Evolutionary conservation across 139 green algal genomes (phyloP), one percentile per base, ranked within the genome.

Genomic region (Chlamydomonas schloesseri): DNA sequence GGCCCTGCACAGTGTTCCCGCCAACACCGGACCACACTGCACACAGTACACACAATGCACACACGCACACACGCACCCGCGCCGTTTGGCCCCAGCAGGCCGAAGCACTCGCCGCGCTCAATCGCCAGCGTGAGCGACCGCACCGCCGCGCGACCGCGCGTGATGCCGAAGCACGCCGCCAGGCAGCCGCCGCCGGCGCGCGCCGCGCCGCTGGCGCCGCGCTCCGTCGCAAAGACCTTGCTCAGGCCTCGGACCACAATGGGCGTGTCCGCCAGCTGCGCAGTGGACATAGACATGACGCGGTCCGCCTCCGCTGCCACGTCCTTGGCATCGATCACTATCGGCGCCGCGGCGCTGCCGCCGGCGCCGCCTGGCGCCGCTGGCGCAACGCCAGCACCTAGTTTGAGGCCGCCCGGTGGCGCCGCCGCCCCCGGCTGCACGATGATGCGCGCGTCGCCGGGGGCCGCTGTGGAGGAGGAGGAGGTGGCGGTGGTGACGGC

Each of bases 81-180:
- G 68, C 96, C 96, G 78, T 99, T 99, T 42, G 96, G 97, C 13
- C 97, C 97, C 67, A 99, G 91, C 86, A 99, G 93, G 14, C 90
- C 90, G 64, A 94, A 95, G 74, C 91, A 92, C 71, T 93, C 90
- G 21, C 91, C 91, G 0, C 73, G 82, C 65, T 87, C 81, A 46
- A 93, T 87, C 42, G 65, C 88, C 65, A 92, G 82, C 21, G 83
- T 91, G 31, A 97, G 74, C 28, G 75, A 82, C n/a, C 83, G 83
- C 47, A 97, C 94, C 58, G 94, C 94, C 31, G 94, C 70, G 86
- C 93, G 88, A 47, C 50, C 15, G 47, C 46, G 29, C 31, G 58
- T 21, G 11, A 3, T 36, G 53, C 1, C 36, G 31, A 34, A 46
- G 13, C 26, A 34, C 33, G 29, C 20, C 11, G 20, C 73, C 31